Evolutionary conservation across 2,329 filamentous ascomycete genomes (phyloP).

Genomic region (Diplodia corticola): DNA sequence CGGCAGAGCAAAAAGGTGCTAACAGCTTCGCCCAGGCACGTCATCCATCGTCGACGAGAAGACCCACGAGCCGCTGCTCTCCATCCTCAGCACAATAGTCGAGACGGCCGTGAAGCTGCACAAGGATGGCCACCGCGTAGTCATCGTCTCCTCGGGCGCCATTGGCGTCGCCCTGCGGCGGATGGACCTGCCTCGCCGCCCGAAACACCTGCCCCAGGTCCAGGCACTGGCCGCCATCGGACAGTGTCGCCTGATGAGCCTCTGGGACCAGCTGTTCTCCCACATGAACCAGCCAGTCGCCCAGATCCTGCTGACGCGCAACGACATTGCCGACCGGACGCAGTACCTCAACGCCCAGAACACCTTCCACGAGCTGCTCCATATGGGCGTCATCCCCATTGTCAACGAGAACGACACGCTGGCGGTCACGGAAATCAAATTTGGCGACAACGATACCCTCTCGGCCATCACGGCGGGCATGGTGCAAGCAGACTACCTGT

Average conservation of each 20-base stretch:
- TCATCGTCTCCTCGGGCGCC: constrained; percentile 95
- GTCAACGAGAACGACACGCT: constrained; percentile 99
- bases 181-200: constrained; percentile 84
- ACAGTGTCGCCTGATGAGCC: constrained; percentile 88
- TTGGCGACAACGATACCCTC: constrained; percentile 96
- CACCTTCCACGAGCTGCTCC: constrained; percentile 83
- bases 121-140: constrained; percentile 88
- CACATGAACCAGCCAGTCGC: constrained; percentile 89
- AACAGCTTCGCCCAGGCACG: constrained; percentile 64
- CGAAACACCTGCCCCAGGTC: constrained; percentile 85
- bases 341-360: constrained; percentile 97
- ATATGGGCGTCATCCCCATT: constrained; percentile 96
- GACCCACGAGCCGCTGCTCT: constrained; percentile 89
- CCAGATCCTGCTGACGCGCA: constrained; percentile 90
- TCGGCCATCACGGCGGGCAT: constrained; percentile 96
- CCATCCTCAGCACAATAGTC: constrained; percentile 87
- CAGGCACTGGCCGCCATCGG: constrained; percentile 96
- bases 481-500: constrained; percentile 94
- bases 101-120: constrained; percentile 86
- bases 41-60: constrained; percentile 98
- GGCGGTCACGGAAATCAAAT: constrained; percentile 97
- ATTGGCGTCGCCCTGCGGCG: constrained; percentile 90
- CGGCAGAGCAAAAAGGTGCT: constrained; percentile 32
- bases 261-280: constrained; percentile 91
- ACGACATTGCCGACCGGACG: constrained; percentile 93